Base-by-base conservation (phyloP, 2,329 filamentous ascomycete genomes). In the Seiridium cupressi region DNA sequence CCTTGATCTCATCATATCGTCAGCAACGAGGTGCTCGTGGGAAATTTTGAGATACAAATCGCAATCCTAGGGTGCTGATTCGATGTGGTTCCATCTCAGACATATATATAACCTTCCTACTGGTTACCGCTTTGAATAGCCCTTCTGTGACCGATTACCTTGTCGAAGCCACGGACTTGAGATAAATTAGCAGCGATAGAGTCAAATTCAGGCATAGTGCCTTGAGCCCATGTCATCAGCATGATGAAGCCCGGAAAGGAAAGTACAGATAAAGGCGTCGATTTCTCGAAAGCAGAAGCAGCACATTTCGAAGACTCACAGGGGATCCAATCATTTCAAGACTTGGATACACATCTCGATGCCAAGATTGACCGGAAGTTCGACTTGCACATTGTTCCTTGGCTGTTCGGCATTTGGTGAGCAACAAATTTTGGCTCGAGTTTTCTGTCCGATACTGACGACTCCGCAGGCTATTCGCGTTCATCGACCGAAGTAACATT, bases 401-500 rank as follows among this genome's bases (percentile, higher is more conserved):
- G 64, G 65, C 54, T 67, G 7, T 67, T 66, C 58, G 65, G 65
- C 6, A 67, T 67, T 53, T 67, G 65, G 65, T 63, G 57, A 60
- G 57, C 18, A 5, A 18, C 34, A 35, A 32, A 55, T 44, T 26
- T 42, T 44, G 5, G 3, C 18, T 36, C 18, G 35, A 6, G 11
- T 18, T 31, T 4, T 1, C 9, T n/a, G 5, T 36, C 7, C 10
- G 36, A 18, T 44, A 26, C 53, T 26, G 2, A 42, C n/a, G 9
- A 44, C 36, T 32, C 3, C 3, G 6, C 55, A 57, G 55, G 55
- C 55, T 57, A 13, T 57, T 57, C 35, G 55, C 55, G 11, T 93
- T 92, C 72, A 81, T 93, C 46, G 87, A 89, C 69, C 81, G 89
- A 13, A 93, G 91, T 34, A 94, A 95, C 68, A 91, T 93, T 51